A percentile compares a stretch with the other conserved stretches of the same genome.
phyloP scores from a whole-genome alignment of 106 monocot species.

The Agapanthus africanus region DNA sequence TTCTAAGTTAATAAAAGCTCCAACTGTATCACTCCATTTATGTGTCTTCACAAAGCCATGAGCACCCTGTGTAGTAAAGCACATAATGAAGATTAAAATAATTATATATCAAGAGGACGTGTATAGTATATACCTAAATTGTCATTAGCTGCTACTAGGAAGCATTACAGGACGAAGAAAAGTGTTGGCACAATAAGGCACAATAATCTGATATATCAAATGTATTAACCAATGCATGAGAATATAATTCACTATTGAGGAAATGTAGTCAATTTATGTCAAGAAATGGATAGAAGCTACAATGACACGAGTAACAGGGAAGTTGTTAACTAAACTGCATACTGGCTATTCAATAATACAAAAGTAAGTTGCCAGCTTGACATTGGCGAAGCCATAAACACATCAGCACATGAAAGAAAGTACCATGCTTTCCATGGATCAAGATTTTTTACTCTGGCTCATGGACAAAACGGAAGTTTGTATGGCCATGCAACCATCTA shows the following conservation, averaged over 20 bases:
- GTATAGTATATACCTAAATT: not conserved
- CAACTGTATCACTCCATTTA: conserved; percentile 67
- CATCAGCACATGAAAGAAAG: not conserved
- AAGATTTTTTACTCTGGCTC: not conserved
- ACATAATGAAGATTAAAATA: conserved; percentile 4
- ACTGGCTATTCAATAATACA: too few relatives aligned
- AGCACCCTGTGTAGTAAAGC: conserved; percentile 53
- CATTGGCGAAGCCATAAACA: not conserved
- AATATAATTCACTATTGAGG: not conserved
- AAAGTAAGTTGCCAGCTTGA: too few relatives aligned
- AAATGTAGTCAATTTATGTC: not conserved
- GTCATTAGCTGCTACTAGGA: not conserved
- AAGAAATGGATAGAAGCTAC: not conserved
- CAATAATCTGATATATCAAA: not conserved
- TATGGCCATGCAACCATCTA: not conserved
- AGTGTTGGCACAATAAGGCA: not conserved
- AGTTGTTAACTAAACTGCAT: not conserved
- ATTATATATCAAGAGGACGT: not conserved
- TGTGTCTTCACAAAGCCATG: conserved; percentile 95
- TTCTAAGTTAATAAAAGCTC: conserved; percentile 95
- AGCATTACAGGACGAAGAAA: not conserved
- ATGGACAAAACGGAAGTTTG: not conserved
- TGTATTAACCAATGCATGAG: not conserved
- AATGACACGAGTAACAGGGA: not conserved
- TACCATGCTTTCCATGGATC: not conserved